Base-by-base conservation (phyloP, 164 flowering plant genomes). In the grape (Vitis vinifera) region DNA sequence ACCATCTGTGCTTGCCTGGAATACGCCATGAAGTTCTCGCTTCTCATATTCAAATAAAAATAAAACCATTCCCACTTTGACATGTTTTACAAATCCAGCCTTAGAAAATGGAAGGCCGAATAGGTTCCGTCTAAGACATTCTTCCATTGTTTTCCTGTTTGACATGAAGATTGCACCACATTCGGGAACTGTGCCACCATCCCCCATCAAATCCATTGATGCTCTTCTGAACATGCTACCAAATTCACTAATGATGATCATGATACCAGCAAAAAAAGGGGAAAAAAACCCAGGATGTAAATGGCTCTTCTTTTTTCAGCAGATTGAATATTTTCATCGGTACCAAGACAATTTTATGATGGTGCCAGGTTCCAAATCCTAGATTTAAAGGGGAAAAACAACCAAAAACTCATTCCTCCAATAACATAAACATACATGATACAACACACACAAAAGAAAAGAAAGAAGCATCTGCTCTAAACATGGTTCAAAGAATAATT, bases 161-260 rank as follows among this genome's bases (percentile, higher is more conserved):
- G 88, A 83, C 93, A 92, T 87, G 72, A 92, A 88, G 53, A 91
- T 90, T 49, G 94, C 93, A 62, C 97, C 97, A 73, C 16, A 77
- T 5, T 83, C 71, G 10, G 87, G 84, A 72, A 58, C 44, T 3
- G 44, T 6, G 44, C 44, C 8, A 2, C 27, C 27, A 23, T 65
- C 50, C 51, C 31, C n/a, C 68, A 59, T 29, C 19, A 19, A 44
- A 49, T 49, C 68, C 76, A 73, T 71, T 15, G 15, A 13, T 29
- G 19, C 8, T 49, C 31, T 55, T 15, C 29, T 16, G 9, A 9
- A 66, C 52, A 66, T 1, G 52, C 66, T 62, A 66, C 53, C 51
- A 70, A 62, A 51, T 52, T 37, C 31, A 58, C 29, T 58, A 9
- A 16, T 3, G 11, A 58, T 10, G 23, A 5, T 16, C 13, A 58